Evolutionary conservation across 345 rosid genomes (phyloP).

Genomic region (Pugionium cornutum): DNA sequence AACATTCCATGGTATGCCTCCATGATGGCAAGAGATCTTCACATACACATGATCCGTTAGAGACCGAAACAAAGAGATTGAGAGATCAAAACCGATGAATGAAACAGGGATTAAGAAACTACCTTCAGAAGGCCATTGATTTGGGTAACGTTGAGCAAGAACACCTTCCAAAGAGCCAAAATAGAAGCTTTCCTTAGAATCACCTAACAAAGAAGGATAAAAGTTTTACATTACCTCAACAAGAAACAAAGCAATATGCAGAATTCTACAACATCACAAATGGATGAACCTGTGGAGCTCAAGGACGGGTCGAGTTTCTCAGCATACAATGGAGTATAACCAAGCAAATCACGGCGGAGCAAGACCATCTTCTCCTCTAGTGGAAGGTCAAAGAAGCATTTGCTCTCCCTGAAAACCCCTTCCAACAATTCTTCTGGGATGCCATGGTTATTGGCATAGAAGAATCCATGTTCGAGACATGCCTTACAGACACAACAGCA

Average conservation of each 20-base stretch:
- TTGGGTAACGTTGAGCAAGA: constrained; percentile 43
- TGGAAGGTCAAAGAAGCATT: constrained; percentile 62
- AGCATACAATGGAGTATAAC: constrained; percentile 62
- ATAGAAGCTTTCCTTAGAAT: constrained; percentile 74
- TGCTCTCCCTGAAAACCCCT: constrained; percentile 52
- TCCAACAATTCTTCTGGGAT: constrained; percentile 52
- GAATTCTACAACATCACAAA: constrained; percentile 1
- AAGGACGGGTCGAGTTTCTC: constrained; percentile 56
- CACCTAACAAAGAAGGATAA: constrained; percentile 51
- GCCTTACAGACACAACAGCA: constrained; percentile 51
- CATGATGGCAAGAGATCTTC: constrained; percentile 73
- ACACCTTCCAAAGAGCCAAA: constrained; percentile 59
- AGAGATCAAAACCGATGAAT: background rate
- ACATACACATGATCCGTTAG: constrained; percentile 36
- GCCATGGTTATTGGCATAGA: constrained; percentile 84
- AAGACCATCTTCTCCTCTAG: constrained; percentile 58
- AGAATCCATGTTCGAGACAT: constrained; percentile 82
- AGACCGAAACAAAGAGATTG: background rate
- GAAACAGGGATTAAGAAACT: constrained; percentile 7
- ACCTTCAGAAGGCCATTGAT: constrained; percentile 86
- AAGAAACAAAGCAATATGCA: background rate
- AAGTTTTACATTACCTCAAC: background rate
- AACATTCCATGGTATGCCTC: constrained; percentile 68
- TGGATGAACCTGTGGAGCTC: constrained; percentile 29
- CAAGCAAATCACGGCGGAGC: constrained; percentile 53